Evolutionary conservation across 2,329 filamentous ascomycete genomes (phyloP), one percentile per base, ranked within the genome.

Genomic region (Stagonosporopsis chrysanthemi): DNA sequence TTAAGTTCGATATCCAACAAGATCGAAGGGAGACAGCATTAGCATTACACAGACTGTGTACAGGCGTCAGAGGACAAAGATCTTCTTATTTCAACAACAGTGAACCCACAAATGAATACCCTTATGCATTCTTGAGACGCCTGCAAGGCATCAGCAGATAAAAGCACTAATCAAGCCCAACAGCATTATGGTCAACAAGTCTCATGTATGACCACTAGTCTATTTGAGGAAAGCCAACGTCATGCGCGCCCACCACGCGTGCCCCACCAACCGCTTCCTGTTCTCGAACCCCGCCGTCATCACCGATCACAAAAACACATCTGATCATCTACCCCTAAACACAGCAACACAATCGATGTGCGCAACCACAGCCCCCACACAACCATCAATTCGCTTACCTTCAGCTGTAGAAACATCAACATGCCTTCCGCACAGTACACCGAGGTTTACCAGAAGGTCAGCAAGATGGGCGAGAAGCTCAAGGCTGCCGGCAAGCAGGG

Each of bases 361-460:
- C 11, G 45, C 23, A 33, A 5, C n/a, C 15, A 26, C 35, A 8
- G 38, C 8, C 23, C 12, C 17, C 31, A 12, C 6, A 12, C 15
- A 6, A n/a, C 1, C 3, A 26, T 5, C 17, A 24, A 22, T 26
- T 15, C 11, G 22, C 44, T 55, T 14, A 43, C 24, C n/a, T 22
- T 19, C 19, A 43, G 8, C 38, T 31, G 45, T 15, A 48, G 35
- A 42, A 15, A 24, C 22, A 46, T 28, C 63, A 65, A 51, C 22
- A 75, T 72, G 66, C 62, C 68, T 26, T 65, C 65, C 63, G 71
- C 69, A 52, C 62, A 70, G 50, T 75, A 70, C 69, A 64, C 66
- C 49, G 64, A 72, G 40, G 63, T 64, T 58, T 75, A 70, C 65
- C 50, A 69, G 36, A 71, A 74, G 58, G 62, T 71, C 55, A 66